Conservation (phyloP, 2,329 filamentous ascomycete species). For the Fusarium paranaense region DNA sequence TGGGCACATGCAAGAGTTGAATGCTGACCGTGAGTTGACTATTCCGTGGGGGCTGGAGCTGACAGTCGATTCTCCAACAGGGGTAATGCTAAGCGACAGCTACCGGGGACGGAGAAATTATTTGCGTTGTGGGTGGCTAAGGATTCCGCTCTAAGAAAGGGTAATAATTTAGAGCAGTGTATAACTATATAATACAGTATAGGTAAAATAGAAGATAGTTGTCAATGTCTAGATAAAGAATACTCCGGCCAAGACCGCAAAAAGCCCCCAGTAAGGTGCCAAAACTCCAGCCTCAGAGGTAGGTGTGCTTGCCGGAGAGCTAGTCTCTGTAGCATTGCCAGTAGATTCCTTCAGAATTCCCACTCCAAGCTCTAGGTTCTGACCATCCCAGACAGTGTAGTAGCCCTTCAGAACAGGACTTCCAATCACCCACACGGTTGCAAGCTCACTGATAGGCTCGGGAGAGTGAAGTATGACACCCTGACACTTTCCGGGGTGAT, state of each 20-base stretch:
- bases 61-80: not conserved
- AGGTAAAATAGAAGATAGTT: not conserved
- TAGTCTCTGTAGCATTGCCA: not conserved
- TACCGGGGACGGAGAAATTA: too few relatives aligned
- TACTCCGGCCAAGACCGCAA: not conserved
- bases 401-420: slow-evolving; percentile 50
- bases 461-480: slow-evolving; percentile 46
- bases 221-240: not conserved
- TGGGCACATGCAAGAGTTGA: not conserved
- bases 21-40: not conserved
- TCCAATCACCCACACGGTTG: slow-evolving; percentile 48
- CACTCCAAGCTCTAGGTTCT: slow-evolving; percentile 42
- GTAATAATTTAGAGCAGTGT: not conserved
- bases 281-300: not conserved
- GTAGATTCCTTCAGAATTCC: slow-evolving; percentile 11
- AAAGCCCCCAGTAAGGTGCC: not conserved
- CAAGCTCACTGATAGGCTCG: slow-evolving; percentile 17
- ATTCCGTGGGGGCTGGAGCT: not conserved
- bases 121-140: not conserved
- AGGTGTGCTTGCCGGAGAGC: not conserved
- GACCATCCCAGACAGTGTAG: slow-evolving; percentile 52
- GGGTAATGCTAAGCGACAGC: not conserved
- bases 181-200: not conserved
- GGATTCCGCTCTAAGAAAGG: not conserved
- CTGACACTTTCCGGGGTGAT: slow-evolving; percentile 43